These are phyloP conservation scores for Coemansia linderi DNA, from an alignment of 371 early-diverging fungal genomes.

Conservation along the genomic window DNA sequence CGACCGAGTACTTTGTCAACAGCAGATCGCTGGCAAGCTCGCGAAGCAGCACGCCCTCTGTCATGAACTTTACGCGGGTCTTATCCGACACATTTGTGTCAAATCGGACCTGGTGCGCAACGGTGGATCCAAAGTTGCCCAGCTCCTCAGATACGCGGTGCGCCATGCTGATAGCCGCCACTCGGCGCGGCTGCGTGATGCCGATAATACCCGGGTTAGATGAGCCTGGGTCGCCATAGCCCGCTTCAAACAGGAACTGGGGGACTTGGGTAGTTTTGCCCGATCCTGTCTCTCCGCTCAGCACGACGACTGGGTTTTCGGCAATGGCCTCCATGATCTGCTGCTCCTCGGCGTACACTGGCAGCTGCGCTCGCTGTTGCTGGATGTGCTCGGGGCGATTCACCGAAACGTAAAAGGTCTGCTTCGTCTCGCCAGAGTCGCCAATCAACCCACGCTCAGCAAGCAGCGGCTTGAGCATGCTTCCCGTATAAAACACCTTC, in stretches of 20 bases:
- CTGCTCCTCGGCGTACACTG: conserved; percentile 94
- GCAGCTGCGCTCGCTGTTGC: conserved; percentile 75
- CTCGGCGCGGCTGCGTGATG: conserved; percentile 98
- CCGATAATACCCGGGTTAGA: conserved; percentile 86
- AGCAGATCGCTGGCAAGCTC: conserved; percentile 89
- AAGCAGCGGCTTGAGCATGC: conserved; percentile 44
- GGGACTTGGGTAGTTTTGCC: conserved; percentile 99
- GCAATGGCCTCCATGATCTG: conserved; percentile 93
- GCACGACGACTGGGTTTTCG: conserved; percentile 79
- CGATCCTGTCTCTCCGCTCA: conserved; percentile 98
- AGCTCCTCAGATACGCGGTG: conserved; percentile 93
- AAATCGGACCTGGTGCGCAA: conserved; percentile 88
- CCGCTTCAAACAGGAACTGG: conserved; percentile 97
- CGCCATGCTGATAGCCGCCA: conserved; percentile 98
- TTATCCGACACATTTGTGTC: conserved; percentile 73
- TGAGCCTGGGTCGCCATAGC: conserved; percentile 77
- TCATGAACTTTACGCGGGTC: conserved; percentile 97
- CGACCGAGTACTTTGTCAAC: conserved; percentile 87
- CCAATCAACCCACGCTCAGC: conserved; percentile 20
- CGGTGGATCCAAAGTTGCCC: conserved; percentile 60
- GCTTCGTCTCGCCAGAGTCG: neutral
- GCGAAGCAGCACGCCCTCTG: conserved; percentile 98
- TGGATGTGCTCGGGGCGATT: conserved; percentile 74
- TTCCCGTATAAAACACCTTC: conserved; percentile 28
- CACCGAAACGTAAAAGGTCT: conserved; percentile 81